These are phyloP conservation scores for Talaromyces nanjingensis DNA, from an alignment of 495 filamentous ascomycete genomes.

Conservation along the genomic window DNA sequence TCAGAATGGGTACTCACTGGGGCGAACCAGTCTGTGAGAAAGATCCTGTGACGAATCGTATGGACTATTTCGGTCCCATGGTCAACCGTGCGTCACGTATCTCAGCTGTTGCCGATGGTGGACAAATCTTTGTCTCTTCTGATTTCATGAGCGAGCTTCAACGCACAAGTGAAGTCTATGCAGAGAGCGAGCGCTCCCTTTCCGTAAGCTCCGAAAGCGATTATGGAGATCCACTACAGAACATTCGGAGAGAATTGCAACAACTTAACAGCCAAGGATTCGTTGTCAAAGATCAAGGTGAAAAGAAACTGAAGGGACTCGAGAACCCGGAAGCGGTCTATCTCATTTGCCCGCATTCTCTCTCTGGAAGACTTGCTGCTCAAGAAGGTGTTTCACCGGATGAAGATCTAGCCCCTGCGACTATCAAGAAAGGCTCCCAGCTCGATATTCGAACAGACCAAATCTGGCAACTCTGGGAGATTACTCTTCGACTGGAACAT, in stretches of 20 bases:
- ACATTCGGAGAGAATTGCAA: conserved; percentile 82
- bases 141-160: conserved; percentile 97
- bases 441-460: conserved; percentile 68
- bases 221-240: conserved; percentile 49
- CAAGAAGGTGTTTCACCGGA: conserved; percentile 41
- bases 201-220: conserved; percentile 68
- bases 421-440: conserved; percentile 46
- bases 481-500: conserved; percentile 85
- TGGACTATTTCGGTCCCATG: conserved; percentile 99
- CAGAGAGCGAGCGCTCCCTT: conserved; percentile 63
- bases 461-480: conserved; percentile 85
- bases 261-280: conserved; percentile 88
- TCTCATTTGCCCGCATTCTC: conserved; percentile 81
- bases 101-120: conserved; percentile 89
- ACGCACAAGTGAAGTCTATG: conserved; percentile 77
- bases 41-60: conserved; percentile 91
- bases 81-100: conserved; percentile 95
- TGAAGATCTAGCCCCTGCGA: conserved; percentile 29
- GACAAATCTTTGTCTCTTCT: conserved; percentile 91
- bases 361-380: conserved; percentile 69
- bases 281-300: conserved; percentile 91
- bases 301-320: conserved; percentile 88
- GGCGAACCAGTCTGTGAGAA: conserved; percentile 89
- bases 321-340: conserved; percentile 97
- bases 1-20: conserved; percentile 97